phyloP scores from a whole-genome alignment of 2,329 filamentous ascomycete genomes.

The Onygena corvina region DNA sequence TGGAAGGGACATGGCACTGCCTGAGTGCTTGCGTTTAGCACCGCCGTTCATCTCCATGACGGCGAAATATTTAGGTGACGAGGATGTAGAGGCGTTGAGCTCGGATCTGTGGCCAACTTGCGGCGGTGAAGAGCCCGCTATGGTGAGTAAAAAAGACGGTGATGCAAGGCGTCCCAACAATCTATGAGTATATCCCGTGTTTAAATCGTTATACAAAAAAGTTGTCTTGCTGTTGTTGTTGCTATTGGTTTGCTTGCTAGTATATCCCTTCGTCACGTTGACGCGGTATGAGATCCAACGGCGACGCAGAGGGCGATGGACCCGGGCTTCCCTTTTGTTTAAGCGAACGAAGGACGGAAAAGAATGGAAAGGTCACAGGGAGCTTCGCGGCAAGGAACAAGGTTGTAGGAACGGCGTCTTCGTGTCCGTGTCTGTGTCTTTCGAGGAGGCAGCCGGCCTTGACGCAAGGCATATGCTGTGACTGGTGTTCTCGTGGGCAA shows the following conservation, averaged over 20 bases:
- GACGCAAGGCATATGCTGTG: not conserved
- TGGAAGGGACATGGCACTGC: slow-evolving; percentile 39
- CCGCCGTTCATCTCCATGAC: slow-evolving; percentile 40
- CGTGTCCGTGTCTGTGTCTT: no score
- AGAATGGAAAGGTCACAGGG: not conserved
- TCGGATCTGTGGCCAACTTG: not conserved
- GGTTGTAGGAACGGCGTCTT: not conserved
- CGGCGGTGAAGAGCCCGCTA: no score
- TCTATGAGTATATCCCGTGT: no score
- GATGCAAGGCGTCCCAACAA: no score
- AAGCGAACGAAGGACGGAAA: not conserved
- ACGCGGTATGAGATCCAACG: no score
- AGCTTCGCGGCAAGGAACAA: not conserved
- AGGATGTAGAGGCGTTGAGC: not conserved
- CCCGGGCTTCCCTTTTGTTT: no score
- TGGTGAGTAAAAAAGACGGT: no score
- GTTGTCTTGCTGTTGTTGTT: no score
- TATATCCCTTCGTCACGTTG: no score
- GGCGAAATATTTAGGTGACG: not conserved
- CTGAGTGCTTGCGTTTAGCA: slow-evolving; percentile 45
- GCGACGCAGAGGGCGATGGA: no score
- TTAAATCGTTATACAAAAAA: no score
- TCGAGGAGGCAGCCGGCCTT: not conserved
- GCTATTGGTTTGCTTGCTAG: no score
- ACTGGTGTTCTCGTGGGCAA: not conserved